Percentiles rank a stretch among this genome's conserved stretches.
Evolutionary conservation across 495 filamentous ascomycete species (phyloP).

Genomic region (Penicillium lividum): DNA sequence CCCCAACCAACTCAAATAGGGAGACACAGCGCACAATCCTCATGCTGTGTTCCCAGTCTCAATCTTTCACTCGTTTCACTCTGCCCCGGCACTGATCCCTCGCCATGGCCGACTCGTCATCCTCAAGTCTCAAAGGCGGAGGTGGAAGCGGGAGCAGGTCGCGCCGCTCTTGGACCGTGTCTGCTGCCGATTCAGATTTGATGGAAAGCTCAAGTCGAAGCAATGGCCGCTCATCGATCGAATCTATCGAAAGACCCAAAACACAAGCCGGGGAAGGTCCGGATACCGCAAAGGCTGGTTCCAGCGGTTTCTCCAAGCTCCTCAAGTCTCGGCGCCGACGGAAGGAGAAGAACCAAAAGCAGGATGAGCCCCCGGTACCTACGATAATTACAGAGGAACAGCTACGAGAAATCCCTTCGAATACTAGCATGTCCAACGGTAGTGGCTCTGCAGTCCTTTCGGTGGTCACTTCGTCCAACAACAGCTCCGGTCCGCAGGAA

Average conservation of each 20-base stretch:
- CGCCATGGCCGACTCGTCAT: slow-evolving; percentile 35
- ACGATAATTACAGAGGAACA: slow-evolving; percentile 23
- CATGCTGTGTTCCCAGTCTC: slow-evolving; percentile 12
- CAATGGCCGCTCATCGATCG: slow-evolving; percentile 47
- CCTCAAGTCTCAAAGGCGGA: slow-evolving; percentile 29
- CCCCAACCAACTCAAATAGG: slow-evolving; percentile 6
- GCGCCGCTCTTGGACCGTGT: slow-evolving; percentile 35
- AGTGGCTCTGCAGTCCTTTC: slow-evolving; percentile 16
- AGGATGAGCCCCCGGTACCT: slow-evolving; percentile 30
- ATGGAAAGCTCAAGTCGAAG: slow-evolving; percentile 38
- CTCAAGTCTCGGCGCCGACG: slow-evolving; percentile 49
- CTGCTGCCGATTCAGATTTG: slow-evolving; percentile 36
- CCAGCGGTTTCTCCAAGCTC: slow-evolving; percentile 54
- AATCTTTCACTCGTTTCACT: slow-evolving; percentile 7
- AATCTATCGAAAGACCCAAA: slow-evolving; percentile 46
- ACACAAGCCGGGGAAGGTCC: slow-evolving; percentile 41
- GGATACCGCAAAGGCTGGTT: slow-evolving; percentile 38
- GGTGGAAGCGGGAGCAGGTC: slow-evolving; percentile 21
- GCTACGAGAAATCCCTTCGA: slow-evolving; percentile 26
- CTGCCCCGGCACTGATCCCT: slow-evolving; percentile 11
- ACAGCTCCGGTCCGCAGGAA: slow-evolving; percentile 23
- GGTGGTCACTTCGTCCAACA: slow-evolving; percentile 30
- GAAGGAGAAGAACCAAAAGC: slow-evolving; percentile 43
- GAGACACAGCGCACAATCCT: background rate
- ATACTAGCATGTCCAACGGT: slow-evolving; percentile 31